These are phyloP conservation scores for Solanum hybrid DNA, from an alignment of 305 asterid genomes.

Conservation along the genomic window DNA sequence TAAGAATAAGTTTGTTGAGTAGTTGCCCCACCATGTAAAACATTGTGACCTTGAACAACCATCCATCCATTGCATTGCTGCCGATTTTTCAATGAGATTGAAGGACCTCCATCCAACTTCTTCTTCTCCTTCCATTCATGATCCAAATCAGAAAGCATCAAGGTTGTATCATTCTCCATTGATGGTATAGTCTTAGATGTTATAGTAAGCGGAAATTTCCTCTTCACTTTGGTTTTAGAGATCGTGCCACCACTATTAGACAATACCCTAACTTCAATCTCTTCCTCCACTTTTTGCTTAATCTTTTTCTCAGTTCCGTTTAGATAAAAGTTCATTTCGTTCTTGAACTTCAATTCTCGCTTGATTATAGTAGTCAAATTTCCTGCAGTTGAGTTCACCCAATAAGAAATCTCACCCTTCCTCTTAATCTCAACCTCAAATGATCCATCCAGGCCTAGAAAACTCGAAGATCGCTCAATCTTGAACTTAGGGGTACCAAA, in stretches of 20 bases:
- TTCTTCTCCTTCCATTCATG: slow-evolving; percentile 32
- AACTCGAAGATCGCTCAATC: slow-evolving; percentile 10
- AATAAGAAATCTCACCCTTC: slow-evolving; percentile 36
- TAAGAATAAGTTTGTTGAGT: slow-evolving; percentile 35
- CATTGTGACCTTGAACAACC: slow-evolving; percentile 45
- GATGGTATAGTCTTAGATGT: slow-evolving; percentile 25
- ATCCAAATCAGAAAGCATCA: slow-evolving; percentile 29
- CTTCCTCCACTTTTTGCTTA: slow-evolving; percentile 39
- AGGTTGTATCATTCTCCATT: slow-evolving; percentile 14
- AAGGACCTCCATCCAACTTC: slow-evolving; percentile 12
- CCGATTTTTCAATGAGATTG: slow-evolving; percentile 23
- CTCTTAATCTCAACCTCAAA: slow-evolving; percentile 42
- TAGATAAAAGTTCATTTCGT: slow-evolving; percentile 21
- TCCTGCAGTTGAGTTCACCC: slow-evolving; percentile 62
- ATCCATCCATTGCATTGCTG: slow-evolving; percentile 55
- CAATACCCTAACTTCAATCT: slow-evolving; percentile 20
- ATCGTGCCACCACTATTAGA: slow-evolving; percentile 15
- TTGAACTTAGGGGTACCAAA: slow-evolving; percentile 24
- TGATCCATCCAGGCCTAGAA: slow-evolving; percentile 35
- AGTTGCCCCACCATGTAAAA: slow-evolving; percentile 41
- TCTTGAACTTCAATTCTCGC: slow-evolving; percentile 37
- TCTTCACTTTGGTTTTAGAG: slow-evolving; percentile 12
- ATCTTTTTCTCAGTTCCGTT: slow-evolving; percentile 36
- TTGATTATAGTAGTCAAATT: slow-evolving; percentile 32
- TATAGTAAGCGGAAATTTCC: slow-evolving; percentile 39